These are phyloP conservation scores for Apiotrichum akiyoshidainum DNA, from an alignment of 1,284 basidiomycete genomes.

Conservation along the genomic window DNA sequence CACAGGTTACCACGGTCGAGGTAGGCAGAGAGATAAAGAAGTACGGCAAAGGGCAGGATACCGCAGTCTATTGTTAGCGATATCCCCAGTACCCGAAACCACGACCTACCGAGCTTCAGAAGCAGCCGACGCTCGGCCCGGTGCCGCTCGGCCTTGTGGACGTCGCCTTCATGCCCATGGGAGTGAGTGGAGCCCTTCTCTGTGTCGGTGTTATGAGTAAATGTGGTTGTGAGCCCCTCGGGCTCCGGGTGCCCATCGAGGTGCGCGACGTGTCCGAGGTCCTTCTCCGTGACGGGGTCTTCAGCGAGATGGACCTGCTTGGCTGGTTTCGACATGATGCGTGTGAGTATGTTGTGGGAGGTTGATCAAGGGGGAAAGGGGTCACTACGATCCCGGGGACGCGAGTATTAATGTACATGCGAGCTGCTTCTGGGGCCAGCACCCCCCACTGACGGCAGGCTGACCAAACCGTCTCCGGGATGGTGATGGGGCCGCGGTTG, in stretches of 20 bases:
- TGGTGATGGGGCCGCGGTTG: too few species aligned
- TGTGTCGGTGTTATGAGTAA: slow-evolving; percentile 21
- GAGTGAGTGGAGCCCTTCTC: slow-evolving; percentile 41
- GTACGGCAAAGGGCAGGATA: slow-evolving; percentile 51
- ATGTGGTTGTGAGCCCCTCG: slow-evolving; percentile 4
- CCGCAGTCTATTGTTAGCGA: slow-evolving; percentile 32
- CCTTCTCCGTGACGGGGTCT: slow-evolving; percentile 1
- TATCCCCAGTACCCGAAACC: neutral
- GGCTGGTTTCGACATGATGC: neutral
- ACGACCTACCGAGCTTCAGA: slow-evolving; percentile 41
- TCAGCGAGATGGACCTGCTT: slow-evolving; percentile 12
- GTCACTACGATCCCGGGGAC: too few species aligned
- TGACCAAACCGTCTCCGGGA: too few species aligned
- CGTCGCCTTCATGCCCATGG: slow-evolving; percentile 30
- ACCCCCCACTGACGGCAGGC: too few species aligned
- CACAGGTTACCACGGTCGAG: slow-evolving; percentile 50
- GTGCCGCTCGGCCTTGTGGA: slow-evolving; percentile 25
- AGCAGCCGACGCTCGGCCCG: slow-evolving; percentile 42
- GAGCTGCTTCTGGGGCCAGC: too few species aligned
- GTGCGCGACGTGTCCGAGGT: slow-evolving; percentile 3
- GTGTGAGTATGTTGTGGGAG: neutral
- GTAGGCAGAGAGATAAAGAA: slow-evolving; percentile 53
- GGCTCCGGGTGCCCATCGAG: neutral
- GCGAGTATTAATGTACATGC: too few species aligned
- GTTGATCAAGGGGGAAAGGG: too few species aligned